A percentile compares a stretch with the other conserved stretches of the same genome.
phyloP scores from a whole-genome alignment of 2,329 filamentous ascomycete genomes.

The Alternaria brassicae region DNA sequence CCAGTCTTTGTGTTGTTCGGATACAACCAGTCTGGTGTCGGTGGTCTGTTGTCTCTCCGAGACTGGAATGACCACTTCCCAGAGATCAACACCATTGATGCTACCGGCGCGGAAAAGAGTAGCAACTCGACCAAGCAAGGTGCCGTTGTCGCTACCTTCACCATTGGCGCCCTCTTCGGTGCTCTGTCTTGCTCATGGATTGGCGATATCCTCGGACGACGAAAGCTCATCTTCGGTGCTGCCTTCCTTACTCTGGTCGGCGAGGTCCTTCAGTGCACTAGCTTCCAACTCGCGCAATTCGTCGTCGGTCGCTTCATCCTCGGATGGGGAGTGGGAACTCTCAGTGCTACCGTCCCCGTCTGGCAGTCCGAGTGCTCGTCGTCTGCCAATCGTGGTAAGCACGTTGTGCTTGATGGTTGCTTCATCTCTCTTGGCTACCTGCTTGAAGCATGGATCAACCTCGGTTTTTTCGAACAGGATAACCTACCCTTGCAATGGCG shows the following conservation, averaged over 20 bases:
- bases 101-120: slow-evolving; percentile 52
- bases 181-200: slow-evolving; percentile 55
- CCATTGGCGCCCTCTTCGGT: slow-evolving; percentile 57
- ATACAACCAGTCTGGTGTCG: slow-evolving; percentile 61
- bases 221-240: slow-evolving; percentile 54
- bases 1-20: slow-evolving; percentile 59
- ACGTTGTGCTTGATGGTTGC: slow-evolving; percentile 55
- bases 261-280: slow-evolving; percentile 53
- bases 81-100: slow-evolving; percentile 57
- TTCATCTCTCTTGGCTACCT: slow-evolving; percentile 57
- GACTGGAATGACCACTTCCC: slow-evolving; percentile 57
- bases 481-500: slow-evolving; percentile 68
- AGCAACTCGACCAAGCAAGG: slow-evolving; percentile 57
- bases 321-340: slow-evolving; percentile 54
- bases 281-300: slow-evolving; percentile 57
- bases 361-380: slow-evolving; percentile 55
- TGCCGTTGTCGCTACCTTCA: slow-evolving; percentile 55
- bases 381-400: slow-evolving; percentile 50
- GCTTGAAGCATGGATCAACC: slow-evolving; percentile 58
- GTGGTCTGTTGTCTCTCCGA: slow-evolving; percentile 54
- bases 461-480: slow-evolving; percentile 65
- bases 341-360: slow-evolving; percentile 56
- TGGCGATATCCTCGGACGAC: slow-evolving; percentile 56
- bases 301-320: slow-evolving; percentile 56
- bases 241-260: slow-evolving; percentile 54